Percentiles rank a stretch among this genome's conserved stretches.
Evolutionary conservation across 2,329 filamentous ascomycete species (phyloP).

Genomic region (Chrysoporthe puriensis): DNA sequence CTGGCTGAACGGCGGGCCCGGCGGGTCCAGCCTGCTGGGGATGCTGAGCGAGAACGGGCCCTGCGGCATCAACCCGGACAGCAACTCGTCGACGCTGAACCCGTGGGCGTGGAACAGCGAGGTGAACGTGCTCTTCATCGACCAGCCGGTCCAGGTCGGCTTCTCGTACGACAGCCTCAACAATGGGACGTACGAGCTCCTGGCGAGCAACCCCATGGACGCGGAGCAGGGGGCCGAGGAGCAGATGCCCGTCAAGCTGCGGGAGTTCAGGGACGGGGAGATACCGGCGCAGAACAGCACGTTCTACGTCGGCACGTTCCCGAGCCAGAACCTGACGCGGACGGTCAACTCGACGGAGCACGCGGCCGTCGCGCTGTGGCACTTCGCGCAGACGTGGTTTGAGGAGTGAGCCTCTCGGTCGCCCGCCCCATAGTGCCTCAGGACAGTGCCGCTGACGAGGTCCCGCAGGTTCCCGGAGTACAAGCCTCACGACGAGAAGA

Average conservation of each 20-base stretch:
- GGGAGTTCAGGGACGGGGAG: conserved; percentile 32
- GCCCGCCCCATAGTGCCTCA: neutral
- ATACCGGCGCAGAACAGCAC: conserved; percentile 26
- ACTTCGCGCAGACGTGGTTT: conserved; percentile 60
- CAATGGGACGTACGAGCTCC: conserved; percentile 34
- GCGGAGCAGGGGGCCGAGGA: conserved; percentile 33
- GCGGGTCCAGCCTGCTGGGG: conserved; percentile 57
- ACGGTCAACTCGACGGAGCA: conserved; percentile 53
- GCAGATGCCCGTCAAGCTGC: conserved; percentile 29
- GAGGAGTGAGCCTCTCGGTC: conserved; percentile 41
- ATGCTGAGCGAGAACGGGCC: conserved; percentile 56
- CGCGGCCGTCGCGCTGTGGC: conserved; percentile 56
- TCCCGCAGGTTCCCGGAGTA: conserved; percentile 50
- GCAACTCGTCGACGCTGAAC: conserved; percentile 53
- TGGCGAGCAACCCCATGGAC: conserved; percentile 22
- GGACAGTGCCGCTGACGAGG: neutral
- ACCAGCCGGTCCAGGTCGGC: conserved; percentile 52
- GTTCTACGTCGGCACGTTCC: conserved; percentile 44
- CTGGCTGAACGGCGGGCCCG: conserved; percentile 61
- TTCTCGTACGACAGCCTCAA: conserved; percentile 37
- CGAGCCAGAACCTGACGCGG: conserved; percentile 47
- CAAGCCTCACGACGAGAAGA: conserved; percentile 45
- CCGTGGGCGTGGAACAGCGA: conserved; percentile 64
- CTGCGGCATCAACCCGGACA: conserved; percentile 54
- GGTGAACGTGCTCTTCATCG: conserved; percentile 68